Conservation (phyloP, 805 yeast species). For the Wickerhamiella australiensis region DNA sequence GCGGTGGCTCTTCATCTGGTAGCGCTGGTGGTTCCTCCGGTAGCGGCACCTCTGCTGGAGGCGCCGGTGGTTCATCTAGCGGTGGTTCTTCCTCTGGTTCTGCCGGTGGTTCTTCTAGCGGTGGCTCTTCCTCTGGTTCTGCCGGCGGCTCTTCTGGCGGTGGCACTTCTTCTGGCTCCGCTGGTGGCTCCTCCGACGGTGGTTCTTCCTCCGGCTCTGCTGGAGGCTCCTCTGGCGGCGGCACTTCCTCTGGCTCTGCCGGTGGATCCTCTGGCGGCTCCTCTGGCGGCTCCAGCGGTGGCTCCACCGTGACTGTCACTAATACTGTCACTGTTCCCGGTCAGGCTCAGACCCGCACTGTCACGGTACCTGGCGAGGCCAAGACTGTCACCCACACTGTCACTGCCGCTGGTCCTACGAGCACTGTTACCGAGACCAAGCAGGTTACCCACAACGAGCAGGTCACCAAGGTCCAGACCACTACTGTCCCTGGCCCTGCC, state of each 20-base stretch:
- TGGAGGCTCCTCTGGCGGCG: background rate
- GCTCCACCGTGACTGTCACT: background rate
- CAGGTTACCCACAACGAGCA: background rate
- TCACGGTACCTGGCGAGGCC: slow-evolving; percentile 1
- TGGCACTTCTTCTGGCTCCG: background rate
- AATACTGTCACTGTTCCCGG: background rate
- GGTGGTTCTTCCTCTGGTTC: background rate
- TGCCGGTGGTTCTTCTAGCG: background rate
- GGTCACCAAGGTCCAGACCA: slow-evolving; percentile 5
- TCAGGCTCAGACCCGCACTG: background rate
- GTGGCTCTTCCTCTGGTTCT: background rate
- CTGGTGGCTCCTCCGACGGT: background rate
- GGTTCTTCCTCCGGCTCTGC: background rate
- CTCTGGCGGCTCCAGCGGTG: background rate
- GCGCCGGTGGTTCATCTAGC: background rate
- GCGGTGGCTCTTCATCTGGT: background rate
- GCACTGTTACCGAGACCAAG: slow-evolving; percentile 2
- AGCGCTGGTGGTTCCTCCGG: background rate
- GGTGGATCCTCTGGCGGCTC: background rate
- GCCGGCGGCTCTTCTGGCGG: background rate
- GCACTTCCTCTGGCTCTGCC: background rate
- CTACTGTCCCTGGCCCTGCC: slow-evolving; percentile 1
- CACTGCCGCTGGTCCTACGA: background rate
- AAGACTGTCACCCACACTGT: background rate
- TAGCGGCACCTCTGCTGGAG: background rate